phyloP scores from a whole-genome alignment of 1,139 yeast species.

The Taphrina populina region DNA sequence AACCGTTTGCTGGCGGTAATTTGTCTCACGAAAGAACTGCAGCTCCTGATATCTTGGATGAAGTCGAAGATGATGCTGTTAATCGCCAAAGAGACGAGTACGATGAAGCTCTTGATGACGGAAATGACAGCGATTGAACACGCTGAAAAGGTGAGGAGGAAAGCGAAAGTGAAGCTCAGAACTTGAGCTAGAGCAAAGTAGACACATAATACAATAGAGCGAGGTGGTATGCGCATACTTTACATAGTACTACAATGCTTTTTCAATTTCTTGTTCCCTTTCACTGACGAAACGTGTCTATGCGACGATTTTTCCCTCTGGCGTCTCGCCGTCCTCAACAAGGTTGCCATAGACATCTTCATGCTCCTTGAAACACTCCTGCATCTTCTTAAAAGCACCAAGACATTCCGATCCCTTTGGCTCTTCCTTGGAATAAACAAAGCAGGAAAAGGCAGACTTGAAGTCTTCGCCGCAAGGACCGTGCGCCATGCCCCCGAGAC shows the following conservation, averaged over 20 bases:
- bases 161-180: too few species aligned
- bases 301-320: constrained; percentile 28
- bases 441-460: constrained; percentile 93
- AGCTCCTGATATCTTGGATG: background rate
- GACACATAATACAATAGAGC: too few species aligned
- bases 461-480: constrained; percentile 92
- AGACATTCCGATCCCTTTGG: constrained; percentile 98
- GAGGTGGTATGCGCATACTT: too few species aligned
- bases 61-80: constrained; percentile 1
- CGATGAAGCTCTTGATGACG: constrained; percentile 28
- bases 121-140: constrained; percentile 25
- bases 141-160: too few species aligned
- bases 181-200: too few species aligned
- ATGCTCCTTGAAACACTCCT: constrained; percentile 85
- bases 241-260: too few species aligned
- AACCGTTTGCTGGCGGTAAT: background rate
- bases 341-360: constrained; percentile 85
- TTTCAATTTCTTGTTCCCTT: too few species aligned
- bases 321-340: constrained; percentile 32
- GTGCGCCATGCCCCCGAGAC: constrained; percentile 74
- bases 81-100: constrained; percentile 8
- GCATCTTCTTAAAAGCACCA: constrained; percentile 84
- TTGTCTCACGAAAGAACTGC: background rate
- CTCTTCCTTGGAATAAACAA: constrained; percentile 89
- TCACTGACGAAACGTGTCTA: too few species aligned